These are phyloP conservation scores for Blastomyces silverae DNA, from an alignment of 2,329 filamentous ascomycete genomes.

Conservation along the genomic window DNA sequence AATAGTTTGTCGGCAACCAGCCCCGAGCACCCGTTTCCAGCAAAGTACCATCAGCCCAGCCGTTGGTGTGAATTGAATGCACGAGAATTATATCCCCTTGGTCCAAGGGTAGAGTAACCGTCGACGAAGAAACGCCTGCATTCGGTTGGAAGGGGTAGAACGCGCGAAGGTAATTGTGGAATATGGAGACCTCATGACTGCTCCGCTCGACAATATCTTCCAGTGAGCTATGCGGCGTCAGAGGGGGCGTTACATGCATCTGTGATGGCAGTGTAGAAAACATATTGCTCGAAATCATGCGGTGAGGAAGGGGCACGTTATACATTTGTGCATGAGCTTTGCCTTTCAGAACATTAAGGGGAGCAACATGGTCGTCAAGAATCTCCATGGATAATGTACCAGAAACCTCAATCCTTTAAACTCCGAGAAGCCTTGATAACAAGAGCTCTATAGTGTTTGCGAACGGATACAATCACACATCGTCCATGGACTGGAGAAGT, in stretches of 20 bases:
- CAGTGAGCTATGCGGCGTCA: slow-evolving; percentile 59
- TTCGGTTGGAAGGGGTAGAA: slow-evolving; percentile 87
- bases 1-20: slow-evolving; percentile 98
- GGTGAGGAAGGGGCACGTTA: slow-evolving; percentile 14
- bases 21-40: slow-evolving; percentile 78
- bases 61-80: slow-evolving; percentile 95
- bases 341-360: slow-evolving; percentile 19
- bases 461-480: slow-evolving; percentile 3
- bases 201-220: slow-evolving; percentile 49
- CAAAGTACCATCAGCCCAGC: slow-evolving; percentile 94
- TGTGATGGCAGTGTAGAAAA: slow-evolving; percentile 23
- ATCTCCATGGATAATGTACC: slow-evolving; percentile 16
- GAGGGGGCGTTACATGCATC: slow-evolving; percentile 65
- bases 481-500: slow-evolving; percentile 5
- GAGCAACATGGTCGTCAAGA: slow-evolving; percentile 19
- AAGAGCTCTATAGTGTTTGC: slow-evolving; percentile 3
- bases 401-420: neutral
- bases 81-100: slow-evolving; percentile 89
- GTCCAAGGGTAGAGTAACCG: slow-evolving; percentile 79
- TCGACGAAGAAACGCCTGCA: slow-evolving; percentile 69
- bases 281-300: slow-evolving; percentile 17
- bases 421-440: neutral
- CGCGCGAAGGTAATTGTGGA: slow-evolving; percentile 90
- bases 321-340: slow-evolving; percentile 12
- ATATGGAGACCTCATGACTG: slow-evolving; percentile 55